These are phyloP conservation scores for Sphagnum tenellum DNA, from an alignment of 225 moss, liverwort and hornwort species.

Conservation along the genomic window DNA sequence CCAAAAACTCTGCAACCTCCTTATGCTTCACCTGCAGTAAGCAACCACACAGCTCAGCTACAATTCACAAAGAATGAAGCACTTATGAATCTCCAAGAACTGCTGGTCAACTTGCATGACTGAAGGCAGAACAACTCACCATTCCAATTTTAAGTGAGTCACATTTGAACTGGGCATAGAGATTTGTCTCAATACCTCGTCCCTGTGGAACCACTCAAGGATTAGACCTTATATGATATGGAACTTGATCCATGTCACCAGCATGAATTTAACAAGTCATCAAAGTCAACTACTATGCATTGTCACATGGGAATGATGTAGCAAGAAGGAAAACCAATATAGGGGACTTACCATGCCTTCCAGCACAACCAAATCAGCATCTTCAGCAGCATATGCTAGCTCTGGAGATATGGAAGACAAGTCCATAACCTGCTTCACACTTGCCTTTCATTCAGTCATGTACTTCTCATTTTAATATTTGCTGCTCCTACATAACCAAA, in stretches of 20 bases:
- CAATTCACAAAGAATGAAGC: background rate
- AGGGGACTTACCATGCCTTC: conserved; percentile 68
- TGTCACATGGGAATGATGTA: background rate
- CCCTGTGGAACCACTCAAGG: conserved; percentile 24
- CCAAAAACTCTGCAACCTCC: conserved; percentile 82
- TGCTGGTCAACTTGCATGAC: background rate
- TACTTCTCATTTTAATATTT: background rate
- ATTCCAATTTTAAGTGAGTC: conserved; percentile 91
- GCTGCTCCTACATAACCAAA: background rate
- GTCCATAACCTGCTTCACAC: conserved; percentile 55
- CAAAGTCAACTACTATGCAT: background rate
- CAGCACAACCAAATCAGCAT: conserved; percentile 73
- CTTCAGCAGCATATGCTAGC: conserved; percentile 68
- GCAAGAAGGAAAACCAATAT: background rate
- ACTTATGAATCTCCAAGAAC: background rate
- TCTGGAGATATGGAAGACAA: conserved; percentile 55
- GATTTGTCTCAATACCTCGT: conserved; percentile 86
- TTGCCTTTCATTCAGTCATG: background rate
- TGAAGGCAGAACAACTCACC: conserved; percentile 22
- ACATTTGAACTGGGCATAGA: conserved; percentile 81
- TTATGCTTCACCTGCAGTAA: conserved; percentile 63
- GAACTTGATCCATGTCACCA: background rate
- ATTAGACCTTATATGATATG: background rate
- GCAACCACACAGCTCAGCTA: background rate
- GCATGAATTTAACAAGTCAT: background rate